Evolutionary conservation across 306 rosid species (phyloP).

Genomic region (Cicer arietinum): DNA sequence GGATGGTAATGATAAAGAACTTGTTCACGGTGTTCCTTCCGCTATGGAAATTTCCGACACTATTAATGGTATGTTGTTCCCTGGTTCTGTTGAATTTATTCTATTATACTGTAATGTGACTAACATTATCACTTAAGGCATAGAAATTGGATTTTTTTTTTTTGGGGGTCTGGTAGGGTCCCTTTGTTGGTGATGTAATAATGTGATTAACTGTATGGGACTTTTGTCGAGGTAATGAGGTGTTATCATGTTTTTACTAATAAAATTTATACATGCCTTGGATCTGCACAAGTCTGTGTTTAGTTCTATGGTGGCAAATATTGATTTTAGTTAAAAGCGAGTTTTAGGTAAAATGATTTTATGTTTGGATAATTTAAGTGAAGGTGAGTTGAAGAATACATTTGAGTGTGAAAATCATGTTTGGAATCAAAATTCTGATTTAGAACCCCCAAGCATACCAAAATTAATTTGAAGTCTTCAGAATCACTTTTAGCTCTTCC

Average conservation of each 20-base stretch:
- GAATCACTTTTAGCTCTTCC: no score
- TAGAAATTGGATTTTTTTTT: neutral
- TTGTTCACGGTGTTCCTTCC: slow-evolving; percentile 9
- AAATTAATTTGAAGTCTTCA: no score
- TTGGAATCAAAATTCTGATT: no score
- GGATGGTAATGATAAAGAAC: slow-evolving; percentile 42
- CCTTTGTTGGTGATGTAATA: slow-evolving; percentile 28
- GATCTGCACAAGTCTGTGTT: slow-evolving; percentile 1
- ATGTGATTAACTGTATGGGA: slow-evolving; percentile 10
- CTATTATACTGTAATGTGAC: neutral
- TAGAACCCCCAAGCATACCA: no score
- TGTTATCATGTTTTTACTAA: neutral
- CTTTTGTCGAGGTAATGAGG: slow-evolving; percentile 6
- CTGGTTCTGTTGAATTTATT: slow-evolving; percentile 26
- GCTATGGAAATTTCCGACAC: slow-evolving; percentile 35
- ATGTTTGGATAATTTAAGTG: no score
- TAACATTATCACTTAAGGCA: neutral
- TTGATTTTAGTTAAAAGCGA: no score
- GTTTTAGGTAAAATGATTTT: no score
- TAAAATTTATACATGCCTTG: neutral
- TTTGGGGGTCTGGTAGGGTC: slow-evolving; percentile 13
- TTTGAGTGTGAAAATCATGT: no score
- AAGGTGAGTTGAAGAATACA: no score
- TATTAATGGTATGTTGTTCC: slow-evolving; percentile 33
- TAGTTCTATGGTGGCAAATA: no score